Percentiles rank a stretch among this genome's conserved stretches.
These are phyloP conservation scores for Torulaspora franciscae DNA, from an alignment of 805 yeast species.

Conservation along the genomic window DNA sequence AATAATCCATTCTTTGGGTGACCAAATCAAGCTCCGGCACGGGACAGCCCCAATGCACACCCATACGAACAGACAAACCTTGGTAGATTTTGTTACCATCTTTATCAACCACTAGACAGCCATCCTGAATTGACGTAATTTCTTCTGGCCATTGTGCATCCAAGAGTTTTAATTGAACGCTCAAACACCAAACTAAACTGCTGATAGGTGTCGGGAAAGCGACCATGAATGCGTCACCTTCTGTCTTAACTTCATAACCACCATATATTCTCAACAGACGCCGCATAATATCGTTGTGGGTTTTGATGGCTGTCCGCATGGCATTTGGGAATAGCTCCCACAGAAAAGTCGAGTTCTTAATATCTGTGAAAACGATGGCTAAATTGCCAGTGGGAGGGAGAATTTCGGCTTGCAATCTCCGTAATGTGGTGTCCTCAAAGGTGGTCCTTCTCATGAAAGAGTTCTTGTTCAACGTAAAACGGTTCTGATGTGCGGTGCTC, in stretches of 20 bases:
- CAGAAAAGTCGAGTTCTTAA: constrained; percentile 82
- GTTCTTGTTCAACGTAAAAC: constrained; percentile 36
- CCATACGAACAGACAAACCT: constrained; percentile 96
- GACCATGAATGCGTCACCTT: constrained; percentile 99
- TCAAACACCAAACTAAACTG: constrained; percentile 91
- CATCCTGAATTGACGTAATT: constrained; percentile 76
- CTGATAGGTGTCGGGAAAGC: constrained; percentile 89
- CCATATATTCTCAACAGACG: constrained; percentile 87
- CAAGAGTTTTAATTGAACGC: constrained; percentile 78
- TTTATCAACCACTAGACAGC: constrained; percentile 69
- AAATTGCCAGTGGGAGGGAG: constrained; percentile 92
- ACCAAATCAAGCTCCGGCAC: constrained; percentile 93
- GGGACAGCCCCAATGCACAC: constrained; percentile 97
- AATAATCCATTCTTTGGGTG: constrained; percentile 96
- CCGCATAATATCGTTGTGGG: constrained; percentile 92
- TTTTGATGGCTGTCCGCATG: constrained; percentile 94
- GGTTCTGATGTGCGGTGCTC: constrained; percentile 34
- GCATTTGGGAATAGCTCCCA: constrained; percentile 94
- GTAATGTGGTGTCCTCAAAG: constrained; percentile 70
- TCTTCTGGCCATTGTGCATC: constrained; percentile 95
- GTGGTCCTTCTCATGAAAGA: constrained; percentile 46
- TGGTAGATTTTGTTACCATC: constrained; percentile 59
- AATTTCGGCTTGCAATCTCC: constrained; percentile 84
- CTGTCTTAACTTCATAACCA: constrained; percentile 97
- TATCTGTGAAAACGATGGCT: constrained; percentile 96